Percentiles rank a stretch among this genome's conserved stretches.
phyloP scores from a whole-genome alignment of 345 rosid genomes.

The Gossypium ekmanianum region DNA sequence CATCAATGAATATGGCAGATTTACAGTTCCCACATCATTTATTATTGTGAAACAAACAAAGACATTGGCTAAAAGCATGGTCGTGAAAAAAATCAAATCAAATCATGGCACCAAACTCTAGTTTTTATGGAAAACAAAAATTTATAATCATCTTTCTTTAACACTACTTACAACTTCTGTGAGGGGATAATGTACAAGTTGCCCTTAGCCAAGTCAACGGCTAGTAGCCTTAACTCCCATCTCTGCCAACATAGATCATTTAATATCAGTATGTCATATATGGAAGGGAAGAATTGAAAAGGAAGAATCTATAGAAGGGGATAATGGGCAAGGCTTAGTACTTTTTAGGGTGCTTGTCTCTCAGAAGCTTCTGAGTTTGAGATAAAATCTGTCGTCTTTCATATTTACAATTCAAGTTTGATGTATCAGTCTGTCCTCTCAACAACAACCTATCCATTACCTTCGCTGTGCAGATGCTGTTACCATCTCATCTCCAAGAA shows the following conservation, averaged over 20 bases:
- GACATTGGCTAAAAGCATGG: not conserved
- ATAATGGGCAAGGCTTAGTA: too few species aligned
- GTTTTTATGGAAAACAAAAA: not conserved
- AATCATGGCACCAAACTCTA: not conserved
- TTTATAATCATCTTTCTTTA: not conserved
- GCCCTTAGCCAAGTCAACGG: not conserved
- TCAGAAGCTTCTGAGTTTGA: not conserved
- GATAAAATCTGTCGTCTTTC: not conserved
- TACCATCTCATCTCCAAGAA: not conserved
- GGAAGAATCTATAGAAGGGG: not conserved
- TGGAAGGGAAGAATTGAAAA: not conserved
- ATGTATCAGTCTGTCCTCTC: not conserved
- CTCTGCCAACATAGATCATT: not conserved
- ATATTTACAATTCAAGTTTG: not conserved
- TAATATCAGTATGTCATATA: not conserved
- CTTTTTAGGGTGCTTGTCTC: not conserved
- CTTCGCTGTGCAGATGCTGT: not conserved
- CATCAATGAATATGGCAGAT: not conserved
- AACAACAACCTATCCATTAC: not conserved
- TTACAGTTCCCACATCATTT: not conserved
- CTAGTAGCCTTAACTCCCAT: not conserved
- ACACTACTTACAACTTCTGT: slow-evolving; percentile 1
- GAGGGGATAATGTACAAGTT: slow-evolving; percentile 20
- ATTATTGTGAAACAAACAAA: not conserved
- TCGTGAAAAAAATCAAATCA: not conserved